Evolutionary conservation across 805 yeast species (phyloP), one percentile per base, ranked within the genome.

Genomic region (Lipomyces mesembrius): DNA sequence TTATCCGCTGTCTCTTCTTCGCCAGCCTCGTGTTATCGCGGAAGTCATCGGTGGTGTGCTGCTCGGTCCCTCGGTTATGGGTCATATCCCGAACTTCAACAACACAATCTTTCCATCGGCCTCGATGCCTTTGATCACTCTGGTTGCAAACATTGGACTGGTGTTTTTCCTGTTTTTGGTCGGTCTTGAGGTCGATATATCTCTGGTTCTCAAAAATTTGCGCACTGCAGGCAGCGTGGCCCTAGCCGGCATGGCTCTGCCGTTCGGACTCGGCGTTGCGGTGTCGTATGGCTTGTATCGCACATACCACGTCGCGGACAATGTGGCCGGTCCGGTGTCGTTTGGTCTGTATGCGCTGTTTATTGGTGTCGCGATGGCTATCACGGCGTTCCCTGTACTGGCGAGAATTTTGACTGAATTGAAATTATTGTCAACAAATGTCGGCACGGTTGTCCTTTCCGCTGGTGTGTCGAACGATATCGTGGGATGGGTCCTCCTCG

Each of bases 391-490:
- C 76, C 96, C 96, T 0, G 96, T 90, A 1, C 78, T 90, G 68
- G 94, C 91, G 1, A 85, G 96, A 75, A 90, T 90, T 34, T 78
- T 90, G 70, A 87, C 92, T 4, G 94, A 90, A 74, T 80, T 90
- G 69, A 83, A 90, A 70, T 80, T 90, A 67, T 83, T 88, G 56
- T 49, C 59, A 7, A 58, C 68, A 20, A 59, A 57, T 20, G 93
- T 90, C 25, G 78, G 77, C 7, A 79, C 82, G 29, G 78, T 83
- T 58, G 95, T 89, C n/a, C 78, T 90, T 46, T 90, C 94, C 2
- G 95, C 96, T 2, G 96, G 96, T 61, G 89, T 90, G 64, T 83
- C 87, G 54, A 90, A 90, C 75, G 96, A 90, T 75, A 83, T 90
- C 72, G 75, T 88, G 20, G 96, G 96, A 3, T 90, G 96, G 96